Percentiles rank a stretch among this genome's conserved stretches.
Conservation (phyloP, 2,329 filamentous ascomycete species). For the Colletotrichum somersetense region DNA sequence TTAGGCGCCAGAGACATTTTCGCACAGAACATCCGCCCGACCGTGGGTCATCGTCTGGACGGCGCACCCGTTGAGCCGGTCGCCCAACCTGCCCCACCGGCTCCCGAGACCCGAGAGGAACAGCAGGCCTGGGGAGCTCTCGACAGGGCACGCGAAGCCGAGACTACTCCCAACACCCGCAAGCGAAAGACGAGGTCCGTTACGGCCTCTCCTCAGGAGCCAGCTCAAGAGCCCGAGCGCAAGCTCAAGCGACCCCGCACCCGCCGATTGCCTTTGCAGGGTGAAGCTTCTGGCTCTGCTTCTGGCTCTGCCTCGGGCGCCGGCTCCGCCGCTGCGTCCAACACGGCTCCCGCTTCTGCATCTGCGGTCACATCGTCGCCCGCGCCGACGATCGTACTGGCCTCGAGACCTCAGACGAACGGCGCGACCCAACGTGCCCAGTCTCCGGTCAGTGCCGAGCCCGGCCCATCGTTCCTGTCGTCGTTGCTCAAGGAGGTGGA, state of each 20-base stretch:
- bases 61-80: constrained; percentile 52
- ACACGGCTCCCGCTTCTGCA: constrained; percentile 33
- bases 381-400: constrained; percentile 41
- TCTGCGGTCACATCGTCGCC: constrained; percentile 43
- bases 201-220: constrained; percentile 78
- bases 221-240: constrained; percentile 77
- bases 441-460: constrained; percentile 45
- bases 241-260: constrained; percentile 91
- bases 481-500: constrained; percentile 92
- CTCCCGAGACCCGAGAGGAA: constrained; percentile 79
- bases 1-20: constrained; percentile 83
- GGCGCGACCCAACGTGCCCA: constrained; percentile 22
- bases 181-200: constrained; percentile 82
- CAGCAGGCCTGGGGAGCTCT: constrained; percentile 90
- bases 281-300: constrained; percentile 60
- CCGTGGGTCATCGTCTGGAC: constrained; percentile 73
- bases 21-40: constrained; percentile 68
- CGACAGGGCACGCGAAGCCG: constrained; percentile 82
- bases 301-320: constrained; percentile 16
- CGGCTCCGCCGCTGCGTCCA: constrained; percentile 45
- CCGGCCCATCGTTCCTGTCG: constrained; percentile 84
- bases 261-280: constrained; percentile 69
- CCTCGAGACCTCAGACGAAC: constrained; percentile 41
- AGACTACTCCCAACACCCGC: constrained; percentile 65
- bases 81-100: neutral